Evolutionary conservation across 805 yeast species (phyloP).

Genomic region (Cyberlindnera saturnus): DNA sequence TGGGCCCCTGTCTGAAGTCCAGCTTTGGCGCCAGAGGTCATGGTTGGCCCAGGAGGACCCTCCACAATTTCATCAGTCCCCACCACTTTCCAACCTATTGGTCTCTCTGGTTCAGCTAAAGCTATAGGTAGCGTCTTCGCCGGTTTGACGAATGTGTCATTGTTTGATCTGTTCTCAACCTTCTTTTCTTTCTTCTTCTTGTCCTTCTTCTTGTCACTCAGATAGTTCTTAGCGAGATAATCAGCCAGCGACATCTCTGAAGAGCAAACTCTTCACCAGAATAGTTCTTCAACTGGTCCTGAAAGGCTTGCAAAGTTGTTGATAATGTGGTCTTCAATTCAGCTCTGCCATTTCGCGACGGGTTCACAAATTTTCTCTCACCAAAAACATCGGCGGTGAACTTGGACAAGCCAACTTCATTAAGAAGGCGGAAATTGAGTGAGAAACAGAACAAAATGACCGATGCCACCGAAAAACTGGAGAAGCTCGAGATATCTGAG

Average conservation of each 20-base stretch:
- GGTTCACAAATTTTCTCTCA: too few relatives aligned
- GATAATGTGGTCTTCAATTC: too few relatives aligned
- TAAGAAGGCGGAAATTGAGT: background rate
- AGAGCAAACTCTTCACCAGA: background rate
- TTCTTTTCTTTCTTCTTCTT: constrained; percentile 13
- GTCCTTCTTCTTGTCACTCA: constrained; percentile 26
- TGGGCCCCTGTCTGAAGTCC: constrained; percentile 45
- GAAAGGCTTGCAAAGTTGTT: too few relatives aligned
- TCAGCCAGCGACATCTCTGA: constrained; percentile 38
- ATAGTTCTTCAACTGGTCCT: too few relatives aligned
- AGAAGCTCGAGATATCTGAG: constrained; percentile 8
- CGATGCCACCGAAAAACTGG: constrained; percentile 11
- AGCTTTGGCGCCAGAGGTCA: constrained; percentile 30
- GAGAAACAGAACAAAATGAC: constrained; percentile 9
- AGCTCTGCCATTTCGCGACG: too few relatives aligned
- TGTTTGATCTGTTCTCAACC: constrained; percentile 2
- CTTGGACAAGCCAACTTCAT: too few relatives aligned
- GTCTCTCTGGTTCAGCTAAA: background rate
- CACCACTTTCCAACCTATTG: constrained; percentile 16
- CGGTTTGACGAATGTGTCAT: constrained; percentile 2
- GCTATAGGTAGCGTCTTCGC: background rate
- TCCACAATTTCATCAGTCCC: constrained; percentile 16
- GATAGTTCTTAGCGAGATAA: constrained; percentile 40
- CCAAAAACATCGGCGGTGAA: too few relatives aligned
- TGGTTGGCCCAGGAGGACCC: constrained; percentile 4